phyloP scores from a whole-genome alignment of 139 green algal genomes.

The Tetradesmus lagerheimii region DNA sequence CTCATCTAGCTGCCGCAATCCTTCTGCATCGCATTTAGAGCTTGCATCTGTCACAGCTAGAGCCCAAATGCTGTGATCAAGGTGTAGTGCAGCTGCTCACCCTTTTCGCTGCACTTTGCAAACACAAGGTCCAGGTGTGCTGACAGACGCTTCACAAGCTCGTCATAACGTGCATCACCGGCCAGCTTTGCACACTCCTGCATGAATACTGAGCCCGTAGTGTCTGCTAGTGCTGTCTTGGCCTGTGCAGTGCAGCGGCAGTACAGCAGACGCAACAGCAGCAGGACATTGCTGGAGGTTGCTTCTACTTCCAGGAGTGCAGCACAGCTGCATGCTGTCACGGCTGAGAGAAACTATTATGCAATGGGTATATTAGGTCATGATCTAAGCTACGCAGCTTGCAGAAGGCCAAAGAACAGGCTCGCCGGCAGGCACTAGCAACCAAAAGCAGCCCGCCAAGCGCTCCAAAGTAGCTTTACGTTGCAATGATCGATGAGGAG shows the following conservation, averaged over 20 bases:
- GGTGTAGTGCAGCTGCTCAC: constrained; percentile 13
- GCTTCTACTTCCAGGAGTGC: not conserved
- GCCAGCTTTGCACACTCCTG: not conserved
- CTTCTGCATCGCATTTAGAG: no score
- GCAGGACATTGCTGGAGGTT: not conserved
- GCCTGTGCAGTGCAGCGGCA: constrained; percentile 11
- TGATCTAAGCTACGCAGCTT: not conserved
- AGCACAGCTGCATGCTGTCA: not conserved
- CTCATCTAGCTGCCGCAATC: no score
- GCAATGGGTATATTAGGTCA: no score
- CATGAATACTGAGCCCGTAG: constrained; percentile 30
- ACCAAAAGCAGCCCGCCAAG: not conserved
- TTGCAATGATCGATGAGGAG: not conserved
- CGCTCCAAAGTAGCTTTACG: not conserved
- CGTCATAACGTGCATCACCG: constrained; percentile 13
- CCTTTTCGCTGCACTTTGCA: constrained; percentile 38
- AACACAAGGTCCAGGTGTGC: constrained; percentile 39
- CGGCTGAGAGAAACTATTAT: no score
- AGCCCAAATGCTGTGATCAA: no score
- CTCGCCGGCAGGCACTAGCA: not conserved
- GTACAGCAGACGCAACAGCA: not conserved
- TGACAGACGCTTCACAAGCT: constrained; percentile 38
- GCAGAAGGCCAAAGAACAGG: not conserved
- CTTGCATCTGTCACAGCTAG: no score
- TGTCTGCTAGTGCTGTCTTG: constrained; percentile 35